Base-by-base conservation (phyloP, 140 eudicot genomes). In the Anethum foeniculum region DNA sequence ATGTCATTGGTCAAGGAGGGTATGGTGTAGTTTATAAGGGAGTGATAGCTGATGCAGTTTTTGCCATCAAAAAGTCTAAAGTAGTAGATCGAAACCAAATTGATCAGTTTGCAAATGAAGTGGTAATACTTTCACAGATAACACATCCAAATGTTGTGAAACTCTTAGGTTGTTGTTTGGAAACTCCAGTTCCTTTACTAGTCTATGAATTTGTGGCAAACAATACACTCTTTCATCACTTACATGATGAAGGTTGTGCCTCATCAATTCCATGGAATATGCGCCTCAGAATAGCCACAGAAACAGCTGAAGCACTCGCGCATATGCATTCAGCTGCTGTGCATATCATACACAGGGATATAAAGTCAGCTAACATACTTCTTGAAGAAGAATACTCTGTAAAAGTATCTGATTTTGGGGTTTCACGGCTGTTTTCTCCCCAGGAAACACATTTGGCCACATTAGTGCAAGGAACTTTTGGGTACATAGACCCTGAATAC, bases 401-500 rank as follows among this genome's bases (percentile, higher is more conserved):
- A 23, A 58, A 58, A 58, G 67, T 58, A 58, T 23, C 67, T 58
- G 67, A 58, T n/a, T 58, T 58, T 58, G 67, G 78, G 0, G 83
- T 76, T 21, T 79, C 83, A 0, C 69, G 80, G 32, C n/a, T 83
- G 48, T 39, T 79, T 43, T 76, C 83, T 0, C 16, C 30, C 0
- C 71, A 79, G 16, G 52, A 74, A 43, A 79, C 13, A 2, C 80
- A 77, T 41, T 16, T 14, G 88, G 89, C 73, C 83, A 88, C 71
- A 88, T 90, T 75, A 87, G 97, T 44, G 82, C 92, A 75, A 83
- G 86, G 76, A 46, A 83, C 83, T 36, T 64, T 78, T 0, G 92
- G 94, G 23, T 89, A 91, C 49, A 58, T 85, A 25, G 93, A 93
- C 23, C 96, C 96, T 23, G 93, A 91, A 79, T 84, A 87, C 80